Percentiles rank a stretch among this genome's conserved stretches.
These are phyloP conservation scores for Wickerhamiella occidentalis DNA, from an alignment of 805 yeast species.

Conservation along the genomic window DNA sequence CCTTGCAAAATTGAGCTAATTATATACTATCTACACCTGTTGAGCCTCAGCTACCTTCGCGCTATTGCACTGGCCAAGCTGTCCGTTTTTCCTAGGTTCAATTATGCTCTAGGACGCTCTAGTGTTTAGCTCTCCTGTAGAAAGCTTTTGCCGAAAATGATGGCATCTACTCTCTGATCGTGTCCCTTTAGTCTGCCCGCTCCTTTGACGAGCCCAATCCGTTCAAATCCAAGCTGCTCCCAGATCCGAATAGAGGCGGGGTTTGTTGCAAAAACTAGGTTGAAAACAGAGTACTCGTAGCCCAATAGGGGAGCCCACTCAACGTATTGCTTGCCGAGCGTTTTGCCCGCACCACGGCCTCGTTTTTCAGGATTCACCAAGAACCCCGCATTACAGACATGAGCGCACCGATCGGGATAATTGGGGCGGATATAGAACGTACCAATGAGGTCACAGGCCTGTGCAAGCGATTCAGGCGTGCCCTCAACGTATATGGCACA, in stretches of 20 bases:
- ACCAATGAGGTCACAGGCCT: constrained; percentile 42
- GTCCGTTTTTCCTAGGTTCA: too few species aligned
- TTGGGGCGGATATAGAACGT: constrained; percentile 77
- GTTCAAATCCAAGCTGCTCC: constrained; percentile 71
- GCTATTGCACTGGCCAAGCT: too few species aligned
- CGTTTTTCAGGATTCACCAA: constrained; percentile 48
- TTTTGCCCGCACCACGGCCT: constrained; percentile 57
- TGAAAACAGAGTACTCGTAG: constrained; percentile 72
- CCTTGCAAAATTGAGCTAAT: too few species aligned
- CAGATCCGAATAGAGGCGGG: constrained; percentile 64
- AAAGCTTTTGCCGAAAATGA: constrained; percentile 49
- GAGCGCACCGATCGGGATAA: constrained; percentile 73
- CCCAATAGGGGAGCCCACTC: constrained; percentile 68
- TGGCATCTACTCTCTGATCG: constrained; percentile 57
- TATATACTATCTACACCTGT: too few species aligned
- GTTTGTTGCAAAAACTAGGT: constrained; percentile 74
- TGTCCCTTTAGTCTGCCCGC: constrained; percentile 63
- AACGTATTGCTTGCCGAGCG: constrained; percentile 56
- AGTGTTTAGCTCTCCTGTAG: too few species aligned
- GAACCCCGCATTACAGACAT: constrained; percentile 81
- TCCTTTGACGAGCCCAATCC: constrained; percentile 62
- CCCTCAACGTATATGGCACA: constrained; percentile 49
- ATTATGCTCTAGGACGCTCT: too few species aligned
- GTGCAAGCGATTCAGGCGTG: constrained; percentile 21
- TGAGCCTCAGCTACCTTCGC: too few species aligned